A percentile compares a stretch with the other conserved stretches of the same genome.
Conservation (phyloP, 495 filamentous ascomycete genomes). For the Penicillium psychrofluorescens region DNA sequence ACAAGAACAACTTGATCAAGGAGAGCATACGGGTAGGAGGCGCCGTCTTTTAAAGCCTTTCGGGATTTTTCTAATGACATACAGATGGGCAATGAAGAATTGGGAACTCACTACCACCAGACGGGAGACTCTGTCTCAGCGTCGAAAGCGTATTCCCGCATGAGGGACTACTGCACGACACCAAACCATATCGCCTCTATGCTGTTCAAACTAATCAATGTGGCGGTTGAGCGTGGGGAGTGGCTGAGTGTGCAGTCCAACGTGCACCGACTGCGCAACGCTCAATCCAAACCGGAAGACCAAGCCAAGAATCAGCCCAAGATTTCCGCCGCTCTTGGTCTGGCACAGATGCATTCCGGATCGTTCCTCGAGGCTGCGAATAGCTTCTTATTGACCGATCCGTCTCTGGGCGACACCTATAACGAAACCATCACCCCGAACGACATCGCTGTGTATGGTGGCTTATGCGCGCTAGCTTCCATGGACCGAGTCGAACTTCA, state of each 20-base stretch:
- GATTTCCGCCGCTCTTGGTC: conserved; percentile 57
- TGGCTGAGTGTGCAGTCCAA: conserved; percentile 63
- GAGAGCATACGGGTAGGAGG: conserved; percentile 82
- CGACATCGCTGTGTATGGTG: conserved; percentile 88
- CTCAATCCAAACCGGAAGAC: conserved; percentile 53
- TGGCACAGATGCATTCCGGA: conserved; percentile 59
- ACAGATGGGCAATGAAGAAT: conserved; percentile 72
- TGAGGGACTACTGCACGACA: conserved; percentile 69
- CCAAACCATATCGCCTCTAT: conserved; percentile 65
- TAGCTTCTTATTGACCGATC: conserved; percentile 56
- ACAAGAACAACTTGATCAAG: conserved; percentile 97
- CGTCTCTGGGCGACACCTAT: conserved; percentile 47
- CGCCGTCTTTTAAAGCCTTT: background rate
- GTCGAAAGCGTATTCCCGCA: conserved; percentile 60
- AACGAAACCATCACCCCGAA: conserved; percentile 73
- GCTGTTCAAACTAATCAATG: conserved; percentile 59
- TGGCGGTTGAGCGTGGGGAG: conserved; percentile 58
- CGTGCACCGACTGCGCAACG: conserved; percentile 54
- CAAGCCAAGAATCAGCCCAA: conserved; percentile 56
- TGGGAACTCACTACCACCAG: conserved; percentile 60
- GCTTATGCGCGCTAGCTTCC: conserved; percentile 80
- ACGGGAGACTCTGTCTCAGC: conserved; percentile 56
- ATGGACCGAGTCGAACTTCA: conserved; percentile 78
- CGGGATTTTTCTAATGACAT: conserved; percentile 1
- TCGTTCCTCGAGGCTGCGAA: conserved; percentile 67